Evolutionary conservation across 305 asterid genomes (phyloP).

Genomic region (Rubia balearica): DNA sequence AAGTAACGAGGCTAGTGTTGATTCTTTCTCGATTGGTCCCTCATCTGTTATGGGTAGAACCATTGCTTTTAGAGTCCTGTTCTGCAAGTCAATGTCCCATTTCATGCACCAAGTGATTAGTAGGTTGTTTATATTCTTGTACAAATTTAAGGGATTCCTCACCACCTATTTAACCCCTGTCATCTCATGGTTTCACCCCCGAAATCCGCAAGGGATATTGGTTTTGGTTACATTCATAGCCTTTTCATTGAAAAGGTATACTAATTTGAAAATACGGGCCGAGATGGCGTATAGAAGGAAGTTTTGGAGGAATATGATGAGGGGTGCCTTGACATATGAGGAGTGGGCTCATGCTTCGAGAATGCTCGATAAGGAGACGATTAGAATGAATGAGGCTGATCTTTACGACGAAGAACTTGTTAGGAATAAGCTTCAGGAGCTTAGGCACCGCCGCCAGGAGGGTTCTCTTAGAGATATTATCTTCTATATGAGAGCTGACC

Average conservation of each 20-base stretch:
- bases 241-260: conserved; percentile 67
- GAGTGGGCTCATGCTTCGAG: conserved; percentile 97
- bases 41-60: conserved; percentile 68
- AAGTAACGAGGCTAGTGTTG: conserved; percentile 77
- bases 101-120: conserved; percentile 48
- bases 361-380: conserved; percentile 76
- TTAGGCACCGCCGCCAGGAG: conserved; percentile 74
- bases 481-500: conserved; percentile 88
- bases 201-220: conserved; percentile 84
- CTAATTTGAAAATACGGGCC: conserved; percentile 63
- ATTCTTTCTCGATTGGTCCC: conserved; percentile 80
- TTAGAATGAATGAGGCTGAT: conserved; percentile 52
- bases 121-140: conserved; percentile 34
- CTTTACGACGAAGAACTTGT: conserved; percentile 88
- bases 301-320: conserved; percentile 94
- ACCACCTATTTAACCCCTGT: conserved; percentile 41
- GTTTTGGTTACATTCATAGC: conserved; percentile 62
- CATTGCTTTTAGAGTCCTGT: conserved; percentile 63
- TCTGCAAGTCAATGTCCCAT: conserved; percentile 68
- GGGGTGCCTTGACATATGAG: conserved; percentile 72
- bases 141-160: conserved; percentile 35
- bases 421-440: conserved; percentile 76
- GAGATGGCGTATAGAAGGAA: conserved; percentile 91
- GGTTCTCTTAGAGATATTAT: conserved; percentile 77
- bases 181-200: conserved; percentile 77